phyloP scores from a whole-genome alignment of 345 rosid genomes.

The Hibiscus syriacus region DNA sequence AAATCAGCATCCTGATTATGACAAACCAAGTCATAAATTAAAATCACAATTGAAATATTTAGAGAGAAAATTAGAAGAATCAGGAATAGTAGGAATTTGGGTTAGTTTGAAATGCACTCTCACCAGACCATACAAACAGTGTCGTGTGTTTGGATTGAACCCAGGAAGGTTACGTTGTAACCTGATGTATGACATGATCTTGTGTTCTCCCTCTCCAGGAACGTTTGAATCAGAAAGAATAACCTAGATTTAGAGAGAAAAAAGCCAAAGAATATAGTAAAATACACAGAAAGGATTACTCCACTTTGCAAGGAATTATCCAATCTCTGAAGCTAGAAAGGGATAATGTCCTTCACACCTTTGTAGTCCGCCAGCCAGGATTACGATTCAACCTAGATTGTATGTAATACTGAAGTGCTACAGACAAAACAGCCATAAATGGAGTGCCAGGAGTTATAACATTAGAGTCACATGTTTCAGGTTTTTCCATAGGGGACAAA shows the following conservation, averaged over 20 bases:
- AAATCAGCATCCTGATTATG: slow-evolving; percentile 87
- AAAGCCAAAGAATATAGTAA: slow-evolving; percentile 30
- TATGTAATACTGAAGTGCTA: slow-evolving; percentile 81
- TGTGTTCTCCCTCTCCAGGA: slow-evolving; percentile 99
- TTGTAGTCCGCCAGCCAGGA: slow-evolving; percentile 74
- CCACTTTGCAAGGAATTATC: slow-evolving; percentile 42
- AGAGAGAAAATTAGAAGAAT: neutral
- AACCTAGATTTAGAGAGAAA: slow-evolving; percentile 71
- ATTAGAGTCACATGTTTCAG: slow-evolving; percentile 84
- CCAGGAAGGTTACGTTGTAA: slow-evolving; percentile 79
- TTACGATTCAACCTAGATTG: slow-evolving; percentile 76
- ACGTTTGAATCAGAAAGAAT: slow-evolving; percentile 96
- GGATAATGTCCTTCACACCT: slow-evolving; percentile 49
- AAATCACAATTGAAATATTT: neutral
- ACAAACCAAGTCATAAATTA: slow-evolving; percentile 8
- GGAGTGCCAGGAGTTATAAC: slow-evolving; percentile 97
- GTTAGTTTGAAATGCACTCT: slow-evolving; percentile 15
- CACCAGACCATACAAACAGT: slow-evolving; percentile 93
- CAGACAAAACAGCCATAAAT: slow-evolving; percentile 85
- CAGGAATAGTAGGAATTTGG: neutral
- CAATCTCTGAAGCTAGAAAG: slow-evolving; percentile 25
- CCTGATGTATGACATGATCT: slow-evolving; percentile 91
- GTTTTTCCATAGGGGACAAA: slow-evolving; percentile 59
- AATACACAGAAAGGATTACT: slow-evolving; percentile 46
- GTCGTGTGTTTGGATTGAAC: slow-evolving; percentile 86